Conservation (phyloP, 2,329 filamentous ascomycete species). For the Endothia cerciana region DNA sequence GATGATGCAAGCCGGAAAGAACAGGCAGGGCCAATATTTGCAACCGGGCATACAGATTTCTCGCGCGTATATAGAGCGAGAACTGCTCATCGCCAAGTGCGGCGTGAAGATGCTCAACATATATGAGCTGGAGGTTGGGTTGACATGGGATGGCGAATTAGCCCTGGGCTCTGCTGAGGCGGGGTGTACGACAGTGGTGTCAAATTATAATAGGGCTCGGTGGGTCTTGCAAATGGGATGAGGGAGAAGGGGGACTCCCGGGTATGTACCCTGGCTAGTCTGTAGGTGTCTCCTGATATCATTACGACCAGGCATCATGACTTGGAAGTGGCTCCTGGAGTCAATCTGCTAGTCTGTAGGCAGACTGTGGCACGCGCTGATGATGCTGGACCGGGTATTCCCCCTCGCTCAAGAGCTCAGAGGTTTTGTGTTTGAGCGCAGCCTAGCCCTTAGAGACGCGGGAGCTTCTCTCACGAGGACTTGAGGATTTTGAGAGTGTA, state of each 20-base stretch:
- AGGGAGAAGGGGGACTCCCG: slow-evolving; percentile 12
- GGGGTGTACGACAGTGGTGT: slow-evolving; percentile 22
- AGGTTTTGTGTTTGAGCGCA: too few relatives aligned
- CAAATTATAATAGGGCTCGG: slow-evolving; percentile 23
- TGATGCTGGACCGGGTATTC: background rate
- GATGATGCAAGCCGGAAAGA: background rate
- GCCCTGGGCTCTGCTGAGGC: slow-evolving; percentile 13
- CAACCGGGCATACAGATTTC: background rate
- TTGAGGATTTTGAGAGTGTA: too few relatives aligned
- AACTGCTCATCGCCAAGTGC: background rate
- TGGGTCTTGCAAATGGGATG: slow-evolving; percentile 20
- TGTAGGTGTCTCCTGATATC: background rate
- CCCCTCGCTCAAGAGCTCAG: too few relatives aligned
- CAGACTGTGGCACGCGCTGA: background rate
- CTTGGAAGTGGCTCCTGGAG: background rate
- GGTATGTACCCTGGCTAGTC: slow-evolving; percentile 3
- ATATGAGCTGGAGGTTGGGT: slow-evolving; percentile 20
- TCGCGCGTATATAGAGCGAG: background rate
- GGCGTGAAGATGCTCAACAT: slow-evolving; percentile 15
- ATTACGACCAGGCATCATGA: background rate
- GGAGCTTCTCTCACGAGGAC: too few relatives aligned
- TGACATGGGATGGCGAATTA: slow-evolving; percentile 7
- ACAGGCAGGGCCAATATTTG: background rate
- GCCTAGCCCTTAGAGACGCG: too few relatives aligned
- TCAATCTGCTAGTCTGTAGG: background rate